Conservation (phyloP, 176 grass and related monocot genomes). For the Puccinellia tenuiflora region DNA sequence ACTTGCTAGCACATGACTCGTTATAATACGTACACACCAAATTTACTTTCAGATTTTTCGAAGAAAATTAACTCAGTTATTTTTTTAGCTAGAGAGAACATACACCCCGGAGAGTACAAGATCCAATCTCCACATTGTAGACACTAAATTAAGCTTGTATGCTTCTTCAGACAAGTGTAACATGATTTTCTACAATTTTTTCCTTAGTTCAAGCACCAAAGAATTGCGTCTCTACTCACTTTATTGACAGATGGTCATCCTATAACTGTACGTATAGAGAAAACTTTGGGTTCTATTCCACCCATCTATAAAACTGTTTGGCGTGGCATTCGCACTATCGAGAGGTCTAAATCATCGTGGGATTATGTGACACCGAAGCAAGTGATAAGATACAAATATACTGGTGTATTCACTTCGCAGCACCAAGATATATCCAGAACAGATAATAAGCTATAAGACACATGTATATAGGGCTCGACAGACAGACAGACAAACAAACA, state of each 20-base stretch:
- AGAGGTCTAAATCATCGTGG: background rate
- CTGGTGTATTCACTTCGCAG: background rate
- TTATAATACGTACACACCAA: no score
- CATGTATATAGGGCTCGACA: background rate
- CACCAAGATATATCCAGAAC: background rate
- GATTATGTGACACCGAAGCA: background rate
- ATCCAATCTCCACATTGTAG: background rate
- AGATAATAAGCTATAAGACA: background rate
- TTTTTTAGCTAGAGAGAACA: no score
- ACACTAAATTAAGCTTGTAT: background rate
- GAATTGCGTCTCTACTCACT: background rate
- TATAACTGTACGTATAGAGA: background rate
- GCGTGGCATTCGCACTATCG: background rate
- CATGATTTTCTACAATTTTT: background rate
- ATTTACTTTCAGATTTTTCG: no score
- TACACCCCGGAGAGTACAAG: no score
- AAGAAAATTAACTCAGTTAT: no score
- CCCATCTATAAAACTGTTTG: background rate
- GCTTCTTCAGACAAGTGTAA: background rate
- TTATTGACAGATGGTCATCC: background rate
- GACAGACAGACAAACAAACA: no score
- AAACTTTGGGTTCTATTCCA: background rate
- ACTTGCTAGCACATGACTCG: no score
- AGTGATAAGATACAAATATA: background rate
- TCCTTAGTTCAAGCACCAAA: background rate